Evolutionary conservation across 176 grass and related monocot genomes (phyloP), one percentile per base, ranked within the genome.

Genomic region (Bonia amplexicaulis): DNA sequence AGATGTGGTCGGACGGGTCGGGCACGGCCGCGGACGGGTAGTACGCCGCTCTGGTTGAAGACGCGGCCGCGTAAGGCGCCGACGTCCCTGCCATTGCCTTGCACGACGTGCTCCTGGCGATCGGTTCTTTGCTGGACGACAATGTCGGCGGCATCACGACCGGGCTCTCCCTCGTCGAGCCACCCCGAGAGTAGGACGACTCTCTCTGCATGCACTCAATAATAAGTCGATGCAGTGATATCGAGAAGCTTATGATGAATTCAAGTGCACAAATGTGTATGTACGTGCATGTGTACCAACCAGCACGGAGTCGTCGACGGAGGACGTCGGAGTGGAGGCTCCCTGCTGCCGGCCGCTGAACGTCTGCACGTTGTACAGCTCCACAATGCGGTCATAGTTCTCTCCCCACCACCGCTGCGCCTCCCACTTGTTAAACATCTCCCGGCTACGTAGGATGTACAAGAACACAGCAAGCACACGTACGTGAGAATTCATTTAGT

Each of bases 401-500:
- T 99, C 97, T 12, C 93, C 93, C 97, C 97, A 99, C 97, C 97
- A 99, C 71, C 93, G 91, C 90, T 99, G 97, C 13, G 97, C 97
- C 76, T 96, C 91, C 97, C 97, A 96, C 86, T 96, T 99, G 86
- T 99, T 91, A 52, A 99, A 99, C 75, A 96, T 92, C 82, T 99
- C 97, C 81, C 91, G 91, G 61, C 97, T 99, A 37, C 66, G 11
- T 27, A 52, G 39, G 39, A 14, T 12, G 12, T 22, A 84, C 48
- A 72, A 22, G 13, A 33, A 48, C 5, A 14, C 71, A 59, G 46
- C 22, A 72, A 40, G 44, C 17, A 48, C 6, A 84, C 6, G 41
- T 17, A 84, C 6, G 41, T 17, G 15, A 1, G 8, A 80, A 16
- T 44, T 66, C 65, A 9, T 73, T 77, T 64, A 84, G 9, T 27